Percentiles rank a stretch among this genome's conserved stretches.
Conservation (phyloP, 2,329 filamentous ascomycete genomes). For the Penicillium griseofulvum region DNA sequence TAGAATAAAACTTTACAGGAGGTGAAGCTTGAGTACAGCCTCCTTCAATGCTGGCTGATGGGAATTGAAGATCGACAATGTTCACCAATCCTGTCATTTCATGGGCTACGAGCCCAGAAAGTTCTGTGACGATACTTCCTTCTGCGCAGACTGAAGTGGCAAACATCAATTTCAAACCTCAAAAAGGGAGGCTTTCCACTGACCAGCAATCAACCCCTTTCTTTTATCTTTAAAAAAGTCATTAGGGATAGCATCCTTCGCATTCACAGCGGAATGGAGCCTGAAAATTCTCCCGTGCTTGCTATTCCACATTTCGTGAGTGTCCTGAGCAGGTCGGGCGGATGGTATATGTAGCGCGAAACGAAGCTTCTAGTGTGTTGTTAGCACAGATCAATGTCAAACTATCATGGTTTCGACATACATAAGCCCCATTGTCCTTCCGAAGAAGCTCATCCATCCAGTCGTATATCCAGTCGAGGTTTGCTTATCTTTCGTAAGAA, state of each 20-base stretch:
- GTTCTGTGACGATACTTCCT: background rate
- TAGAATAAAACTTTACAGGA: background rate
- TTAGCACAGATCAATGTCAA: background rate
- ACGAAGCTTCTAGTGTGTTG: background rate
- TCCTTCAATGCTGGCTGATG: background rate
- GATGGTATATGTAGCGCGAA: background rate
- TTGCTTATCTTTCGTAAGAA: conserved; percentile 2
- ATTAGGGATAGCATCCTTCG: background rate
- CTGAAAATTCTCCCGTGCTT: background rate
- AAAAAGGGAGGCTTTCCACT: background rate
- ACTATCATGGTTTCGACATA: background rate
- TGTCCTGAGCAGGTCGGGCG: background rate
- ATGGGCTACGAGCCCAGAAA: background rate
- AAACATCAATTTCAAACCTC: background rate
- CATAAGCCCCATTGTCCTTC: conserved; percentile 8
- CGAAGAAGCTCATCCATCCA: conserved; percentile 14
- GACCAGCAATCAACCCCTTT: background rate
- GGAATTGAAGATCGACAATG: background rate
- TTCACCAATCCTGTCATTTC: background rate
- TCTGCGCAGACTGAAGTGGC: background rate
- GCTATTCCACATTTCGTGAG: background rate
- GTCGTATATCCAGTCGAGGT: conserved; percentile 14
- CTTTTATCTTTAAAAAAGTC: background rate
- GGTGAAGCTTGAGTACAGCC: background rate
- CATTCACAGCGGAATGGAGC: background rate